Conservation (phyloP, 2,329 filamentous ascomycete genomes). For the Xenosphaeropsis pyriputrescens region DNA sequence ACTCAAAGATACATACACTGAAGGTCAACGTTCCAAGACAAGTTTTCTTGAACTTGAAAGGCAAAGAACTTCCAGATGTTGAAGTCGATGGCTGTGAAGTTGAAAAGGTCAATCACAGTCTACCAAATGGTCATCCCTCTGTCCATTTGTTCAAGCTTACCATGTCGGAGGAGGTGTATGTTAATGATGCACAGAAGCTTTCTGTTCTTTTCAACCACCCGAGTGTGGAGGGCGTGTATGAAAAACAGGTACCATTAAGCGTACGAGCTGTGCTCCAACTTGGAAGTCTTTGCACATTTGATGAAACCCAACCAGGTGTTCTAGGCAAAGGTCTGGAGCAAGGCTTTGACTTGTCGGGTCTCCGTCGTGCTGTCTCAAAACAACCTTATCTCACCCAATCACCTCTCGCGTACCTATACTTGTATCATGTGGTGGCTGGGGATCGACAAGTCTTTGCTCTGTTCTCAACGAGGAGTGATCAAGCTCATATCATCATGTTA, state of each 20-base stretch:
- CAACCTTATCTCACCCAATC: constrained; percentile 63
- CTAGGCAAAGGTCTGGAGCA: constrained; percentile 85
- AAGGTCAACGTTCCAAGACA: constrained; percentile 82
- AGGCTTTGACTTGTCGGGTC: constrained; percentile 72
- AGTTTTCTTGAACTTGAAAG: constrained; percentile 84
- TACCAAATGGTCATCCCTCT: constrained; percentile 90
- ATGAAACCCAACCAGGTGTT: constrained; percentile 78
- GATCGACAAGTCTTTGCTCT: constrained; percentile 88
- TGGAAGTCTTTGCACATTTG: constrained; percentile 85
- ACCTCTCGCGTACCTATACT: constrained; percentile 69
- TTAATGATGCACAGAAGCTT: constrained; percentile 73
- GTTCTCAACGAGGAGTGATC: constrained; percentile 68
- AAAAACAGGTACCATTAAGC: constrained; percentile 79
- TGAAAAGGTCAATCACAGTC: constrained; percentile 82
- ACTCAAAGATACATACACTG: constrained; percentile 76
- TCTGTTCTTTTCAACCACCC: constrained; percentile 76
- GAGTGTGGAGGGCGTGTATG: constrained; percentile 94
- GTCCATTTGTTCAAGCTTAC: constrained; percentile 89
- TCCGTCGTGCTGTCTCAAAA: constrained; percentile 54
- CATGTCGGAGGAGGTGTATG: constrained; percentile 76
- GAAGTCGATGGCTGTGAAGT: constrained; percentile 75
- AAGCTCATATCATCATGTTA: constrained; percentile 80
- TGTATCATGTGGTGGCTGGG: constrained; percentile 84
- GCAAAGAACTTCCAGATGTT: constrained; percentile 75
- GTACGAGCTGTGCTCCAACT: constrained; percentile 78